phyloP scores from a whole-genome alignment of 1,284 basidiomycete species.

The Termitomyces sp. region DNA sequence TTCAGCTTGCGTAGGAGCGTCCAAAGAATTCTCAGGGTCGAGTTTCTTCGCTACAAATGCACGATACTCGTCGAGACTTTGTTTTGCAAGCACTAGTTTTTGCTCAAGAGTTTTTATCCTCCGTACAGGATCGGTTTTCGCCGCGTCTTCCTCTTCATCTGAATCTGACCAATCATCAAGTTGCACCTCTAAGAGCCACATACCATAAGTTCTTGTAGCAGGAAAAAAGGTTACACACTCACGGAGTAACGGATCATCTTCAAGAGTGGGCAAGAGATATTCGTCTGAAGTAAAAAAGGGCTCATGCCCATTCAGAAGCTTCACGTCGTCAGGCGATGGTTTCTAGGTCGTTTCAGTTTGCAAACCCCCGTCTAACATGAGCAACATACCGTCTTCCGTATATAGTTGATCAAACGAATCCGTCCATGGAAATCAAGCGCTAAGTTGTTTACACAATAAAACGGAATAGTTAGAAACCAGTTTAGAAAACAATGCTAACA shows the following conservation, averaged over 20 bases:
- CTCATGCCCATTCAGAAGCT: slow-evolving; percentile 51
- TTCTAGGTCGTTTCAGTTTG: slow-evolving; percentile 36
- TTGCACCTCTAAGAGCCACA: slow-evolving; percentile 25
- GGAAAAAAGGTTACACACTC: slow-evolving; percentile 23
- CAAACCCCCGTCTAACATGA: neutral
- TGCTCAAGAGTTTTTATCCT: slow-evolving; percentile 49
- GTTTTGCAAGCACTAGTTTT: slow-evolving; percentile 46
- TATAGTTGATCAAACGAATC: slow-evolving; percentile 83
- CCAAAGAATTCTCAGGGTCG: slow-evolving; percentile 38
- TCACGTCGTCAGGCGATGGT: slow-evolving; percentile 39
- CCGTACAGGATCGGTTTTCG: slow-evolving; percentile 30
- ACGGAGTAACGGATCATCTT: slow-evolving; percentile 89
- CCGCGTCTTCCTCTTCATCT: slow-evolving; percentile 46
- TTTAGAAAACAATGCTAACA: slow-evolving; percentile 34
- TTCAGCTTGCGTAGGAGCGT: slow-evolving; percentile 35
- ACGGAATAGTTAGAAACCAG: slow-evolving; percentile 2
- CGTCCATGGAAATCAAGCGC: slow-evolving; percentile 61
- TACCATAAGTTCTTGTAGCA: neutral
- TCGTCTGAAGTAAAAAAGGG: slow-evolving; percentile 67
- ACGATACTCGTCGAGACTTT: slow-evolving; percentile 57
- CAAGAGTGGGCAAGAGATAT: slow-evolving; percentile 73
- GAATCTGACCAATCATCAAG: slow-evolving; percentile 74
- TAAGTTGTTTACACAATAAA: slow-evolving; percentile 20
- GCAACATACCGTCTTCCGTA: slow-evolving; percentile 55
- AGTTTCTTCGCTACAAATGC: slow-evolving; percentile 47